These are phyloP conservation scores for Gautieria morchelliformis DNA, from an alignment of 768 basidiomycete species.

Conservation along the genomic window DNA sequence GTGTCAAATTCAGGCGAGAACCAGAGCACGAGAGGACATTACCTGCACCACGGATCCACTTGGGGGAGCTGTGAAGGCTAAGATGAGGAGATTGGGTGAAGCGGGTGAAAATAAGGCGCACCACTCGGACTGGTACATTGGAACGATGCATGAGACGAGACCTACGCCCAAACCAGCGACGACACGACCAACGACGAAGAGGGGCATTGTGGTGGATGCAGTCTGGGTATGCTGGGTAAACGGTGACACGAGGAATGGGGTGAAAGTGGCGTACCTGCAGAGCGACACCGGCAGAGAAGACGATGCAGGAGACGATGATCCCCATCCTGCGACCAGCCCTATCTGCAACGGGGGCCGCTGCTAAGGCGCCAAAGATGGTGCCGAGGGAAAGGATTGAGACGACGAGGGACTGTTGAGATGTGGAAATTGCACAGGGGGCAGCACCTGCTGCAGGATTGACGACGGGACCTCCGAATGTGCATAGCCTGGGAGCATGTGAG, in stretches of 20 bases:
- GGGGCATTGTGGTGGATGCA: conserved; percentile 38
- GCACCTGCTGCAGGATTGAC: conserved; percentile 26
- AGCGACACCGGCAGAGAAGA: conserved; percentile 56
- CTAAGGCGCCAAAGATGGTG: conserved; percentile 67
- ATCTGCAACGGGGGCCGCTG: conserved; percentile 46
- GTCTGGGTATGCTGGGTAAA: conserved; percentile 17
- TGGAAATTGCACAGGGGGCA: conserved; percentile 15
- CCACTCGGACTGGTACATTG: conserved; percentile 51
- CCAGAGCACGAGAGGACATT: neutral
- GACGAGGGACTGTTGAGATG: conserved; percentile 37
- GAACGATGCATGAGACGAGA: conserved; percentile 59
- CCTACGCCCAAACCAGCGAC: conserved; percentile 78
- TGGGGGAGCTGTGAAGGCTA: conserved; percentile 43
- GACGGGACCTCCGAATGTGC: conserved; percentile 10
- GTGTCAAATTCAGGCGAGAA: neutral
- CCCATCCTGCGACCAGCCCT: conserved; percentile 40
- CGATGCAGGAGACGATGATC: conserved; percentile 33
- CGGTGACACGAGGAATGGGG: neutral
- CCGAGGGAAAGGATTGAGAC: conserved; percentile 73
- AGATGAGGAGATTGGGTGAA: neutral
- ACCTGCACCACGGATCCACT: conserved; percentile 59
- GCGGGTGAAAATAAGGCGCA: conserved; percentile 21
- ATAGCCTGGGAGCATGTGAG: neutral
- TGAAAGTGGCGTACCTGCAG: conserved; percentile 33
- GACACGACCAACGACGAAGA: conserved; percentile 66